Percentiles rank a stretch among this genome's conserved stretches.
Evolutionary conservation across 2,329 filamentous ascomycete genomes (phyloP).

Genomic region (Geoglossum cookeanum): DNA sequence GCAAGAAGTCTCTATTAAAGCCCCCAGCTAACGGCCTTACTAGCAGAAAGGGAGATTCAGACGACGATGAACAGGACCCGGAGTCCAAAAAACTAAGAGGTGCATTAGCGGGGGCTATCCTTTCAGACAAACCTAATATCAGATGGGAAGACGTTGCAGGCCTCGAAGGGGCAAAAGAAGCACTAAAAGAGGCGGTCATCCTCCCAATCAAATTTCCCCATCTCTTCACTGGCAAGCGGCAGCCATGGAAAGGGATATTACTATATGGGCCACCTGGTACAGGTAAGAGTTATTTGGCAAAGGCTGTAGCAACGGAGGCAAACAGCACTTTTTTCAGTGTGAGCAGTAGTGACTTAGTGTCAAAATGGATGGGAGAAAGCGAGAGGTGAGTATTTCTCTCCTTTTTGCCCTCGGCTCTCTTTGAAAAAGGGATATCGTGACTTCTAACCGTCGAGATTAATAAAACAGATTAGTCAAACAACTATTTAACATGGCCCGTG

Average conservation of each 20-base stretch:
- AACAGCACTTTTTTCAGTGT: conserved; percentile 99
- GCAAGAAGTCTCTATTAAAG: neutral
- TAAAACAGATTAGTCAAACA: conserved; percentile 67
- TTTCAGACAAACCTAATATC: conserved; percentile 89
- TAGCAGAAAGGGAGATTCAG: conserved; percentile 17
- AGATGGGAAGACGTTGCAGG: conserved; percentile 98
- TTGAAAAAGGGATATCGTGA: neutral
- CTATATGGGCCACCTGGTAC: conserved; percentile 92
- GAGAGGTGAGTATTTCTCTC: conserved; percentile 45
- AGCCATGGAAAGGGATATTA: conserved; percentile 96
- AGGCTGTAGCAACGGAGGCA: conserved; percentile 92
- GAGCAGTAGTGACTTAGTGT: conserved; percentile 89
- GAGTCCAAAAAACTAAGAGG: conserved; percentile 90
- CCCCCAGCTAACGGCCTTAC: neutral
- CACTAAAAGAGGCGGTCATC: conserved; percentile 92
- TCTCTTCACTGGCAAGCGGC: conserved; percentile 84
- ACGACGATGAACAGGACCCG: conserved; percentile 54
- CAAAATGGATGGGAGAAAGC: conserved; percentile 99
- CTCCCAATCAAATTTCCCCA: conserved; percentile 97
- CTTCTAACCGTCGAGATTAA: neutral
- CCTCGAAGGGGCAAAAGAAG: conserved; percentile 84
- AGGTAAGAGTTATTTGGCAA: conserved; percentile 93
- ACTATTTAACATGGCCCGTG: conserved; percentile 91
- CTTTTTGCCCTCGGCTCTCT: neutral
- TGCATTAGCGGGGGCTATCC: conserved; percentile 75